These are phyloP conservation scores for Chlorokybus atmophyticus DNA, from an alignment of 139 green algal genomes.

Conservation along the genomic window DNA sequence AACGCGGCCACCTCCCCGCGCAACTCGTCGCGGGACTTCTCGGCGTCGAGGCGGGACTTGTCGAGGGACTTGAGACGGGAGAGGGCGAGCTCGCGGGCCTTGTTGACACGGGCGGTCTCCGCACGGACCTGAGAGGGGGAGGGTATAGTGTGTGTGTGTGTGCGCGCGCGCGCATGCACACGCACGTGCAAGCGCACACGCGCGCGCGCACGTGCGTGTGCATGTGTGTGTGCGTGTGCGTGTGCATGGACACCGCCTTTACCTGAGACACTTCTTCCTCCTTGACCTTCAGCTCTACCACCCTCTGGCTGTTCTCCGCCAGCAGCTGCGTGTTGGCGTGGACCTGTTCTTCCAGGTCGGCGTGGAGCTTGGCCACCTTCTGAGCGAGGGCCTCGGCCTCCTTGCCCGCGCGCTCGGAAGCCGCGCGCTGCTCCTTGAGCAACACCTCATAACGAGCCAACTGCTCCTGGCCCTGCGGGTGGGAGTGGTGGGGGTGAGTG, in stretches of 20 bases:
- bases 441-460: constrained; percentile 43
- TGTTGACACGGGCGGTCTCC: constrained; percentile 51
- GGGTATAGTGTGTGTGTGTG: no score
- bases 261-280: constrained; percentile 67
- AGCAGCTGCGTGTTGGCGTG: constrained; percentile 73
- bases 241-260: no score
- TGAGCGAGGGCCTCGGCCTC: constrained; percentile 74
- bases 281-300: constrained; percentile 70
- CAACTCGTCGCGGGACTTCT: constrained; percentile 35
- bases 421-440: constrained; percentile 46
- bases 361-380: constrained; percentile 69
- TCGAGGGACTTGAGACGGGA: constrained; percentile 48
- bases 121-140: constrained; percentile 37
- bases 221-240: constrained; percentile 9
- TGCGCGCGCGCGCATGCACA: no score
- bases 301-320: constrained; percentile 62
- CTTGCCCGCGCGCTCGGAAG: constrained; percentile 62
- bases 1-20: constrained; percentile 5
- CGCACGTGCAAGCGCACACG: no score
- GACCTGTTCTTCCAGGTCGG: constrained; percentile 76
- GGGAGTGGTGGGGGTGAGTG: no score
- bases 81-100: constrained; percentile 26
- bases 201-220: no score
- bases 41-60: constrained; percentile 37
- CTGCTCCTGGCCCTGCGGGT: constrained; percentile 43